Percentiles rank a stretch among this genome's conserved stretches.
phyloP scores from a whole-genome alignment of 164 flowering plant species.

The Magnolia changhungtana region DNA sequence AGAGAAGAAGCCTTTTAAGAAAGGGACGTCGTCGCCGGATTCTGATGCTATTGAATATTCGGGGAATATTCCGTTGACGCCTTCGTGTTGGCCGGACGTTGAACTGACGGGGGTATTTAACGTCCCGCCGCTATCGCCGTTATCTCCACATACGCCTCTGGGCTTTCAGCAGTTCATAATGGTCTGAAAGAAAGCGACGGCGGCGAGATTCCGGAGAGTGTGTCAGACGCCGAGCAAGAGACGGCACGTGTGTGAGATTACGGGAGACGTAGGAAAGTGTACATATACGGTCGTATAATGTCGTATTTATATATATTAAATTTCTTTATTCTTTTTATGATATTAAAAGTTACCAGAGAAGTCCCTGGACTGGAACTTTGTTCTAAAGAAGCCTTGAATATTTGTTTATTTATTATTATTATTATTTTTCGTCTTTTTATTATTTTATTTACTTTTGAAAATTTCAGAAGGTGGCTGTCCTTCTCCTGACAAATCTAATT shows the following conservation, averaged over 20 bases:
- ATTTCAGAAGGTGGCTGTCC: no score
- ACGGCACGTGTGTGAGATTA: not conserved
- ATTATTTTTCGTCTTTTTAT: no score
- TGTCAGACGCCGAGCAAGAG: not conserved
- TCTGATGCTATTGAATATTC: not conserved
- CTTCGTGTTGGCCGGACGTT: conserved; percentile 28
- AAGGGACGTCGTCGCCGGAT: not conserved
- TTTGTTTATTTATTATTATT: no score
- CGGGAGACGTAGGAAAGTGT: not conserved
- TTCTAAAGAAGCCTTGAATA: no score
- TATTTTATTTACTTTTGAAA: no score
- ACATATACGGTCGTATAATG: not conserved
- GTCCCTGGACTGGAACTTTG: no score
- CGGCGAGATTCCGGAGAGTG: not conserved
- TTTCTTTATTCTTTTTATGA: no score
- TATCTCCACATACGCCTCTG: conserved; percentile 23
- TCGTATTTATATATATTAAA: not conserved
- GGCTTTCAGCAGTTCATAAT: conserved; percentile 27
- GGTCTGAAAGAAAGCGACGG: conserved; percentile 3
- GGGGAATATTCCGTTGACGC: conserved; percentile 30
- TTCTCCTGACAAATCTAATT: no score
- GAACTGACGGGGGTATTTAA: conserved; percentile 33
- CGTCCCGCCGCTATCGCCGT: conserved; percentile 38
- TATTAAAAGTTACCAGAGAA: no score
- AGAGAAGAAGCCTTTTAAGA: conserved; percentile 3